Percentiles rank a stretch among this genome's conserved stretches.
These are phyloP conservation scores for Ciborinia camelliae DNA, from an alignment of 2,329 filamentous ascomycete species.

Conservation along the genomic window DNA sequence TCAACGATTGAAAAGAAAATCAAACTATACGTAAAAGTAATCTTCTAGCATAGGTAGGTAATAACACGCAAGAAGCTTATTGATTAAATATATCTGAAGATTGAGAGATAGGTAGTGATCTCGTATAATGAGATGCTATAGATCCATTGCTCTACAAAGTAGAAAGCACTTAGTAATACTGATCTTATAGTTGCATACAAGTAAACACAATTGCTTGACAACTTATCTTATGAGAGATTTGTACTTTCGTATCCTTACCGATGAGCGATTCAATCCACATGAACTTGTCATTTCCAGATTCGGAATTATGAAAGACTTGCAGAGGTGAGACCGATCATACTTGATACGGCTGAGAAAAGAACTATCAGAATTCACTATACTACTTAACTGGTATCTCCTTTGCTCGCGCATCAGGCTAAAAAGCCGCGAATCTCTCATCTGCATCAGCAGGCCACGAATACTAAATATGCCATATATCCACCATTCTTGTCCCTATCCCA, in stretches of 20 bases:
- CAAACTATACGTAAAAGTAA: not conserved
- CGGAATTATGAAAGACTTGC: not conserved
- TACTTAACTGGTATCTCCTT: conserved; percentile 5
- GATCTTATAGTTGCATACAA: not conserved
- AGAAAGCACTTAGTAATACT: not conserved
- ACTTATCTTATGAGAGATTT: not conserved
- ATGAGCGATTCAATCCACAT: not conserved
- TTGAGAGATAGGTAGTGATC: not conserved
- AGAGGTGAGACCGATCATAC: not conserved
- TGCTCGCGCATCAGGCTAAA: not conserved
- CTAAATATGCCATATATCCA: not conserved
- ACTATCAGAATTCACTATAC: not conserved
- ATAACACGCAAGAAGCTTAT: not conserved
- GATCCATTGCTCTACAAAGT: not conserved
- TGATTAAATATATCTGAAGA: not conserved
- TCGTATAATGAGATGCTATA: not conserved
- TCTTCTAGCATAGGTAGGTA: not conserved
- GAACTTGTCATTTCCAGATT: not conserved
- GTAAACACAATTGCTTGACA: not conserved
- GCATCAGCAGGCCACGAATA: not conserved
- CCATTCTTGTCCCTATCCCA: not conserved
- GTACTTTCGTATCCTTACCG: not conserved
- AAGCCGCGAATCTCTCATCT: not conserved
- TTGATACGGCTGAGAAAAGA: not conserved
- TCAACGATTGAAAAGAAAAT: not conserved